A percentile compares a stretch with the other conserved stretches of the same genome.
These are phyloP conservation scores for Rhizophora mangle DNA, from an alignment of 345 rosid genomes.

Conservation along the genomic window DNA sequence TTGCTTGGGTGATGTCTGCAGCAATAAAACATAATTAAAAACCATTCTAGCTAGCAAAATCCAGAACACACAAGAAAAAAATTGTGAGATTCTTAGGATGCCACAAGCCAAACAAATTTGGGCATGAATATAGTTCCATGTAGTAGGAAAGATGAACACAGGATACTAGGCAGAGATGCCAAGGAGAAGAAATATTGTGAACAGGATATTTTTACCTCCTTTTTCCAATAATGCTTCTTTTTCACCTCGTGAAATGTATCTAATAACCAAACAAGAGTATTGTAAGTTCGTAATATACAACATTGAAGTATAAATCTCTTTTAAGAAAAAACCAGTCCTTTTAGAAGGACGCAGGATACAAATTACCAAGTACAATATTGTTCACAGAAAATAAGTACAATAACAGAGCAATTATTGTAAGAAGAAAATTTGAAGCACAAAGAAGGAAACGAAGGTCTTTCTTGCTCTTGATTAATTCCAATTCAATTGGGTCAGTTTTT, in stretches of 20 bases:
- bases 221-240: conserved; percentile 59
- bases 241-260: conserved; percentile 95
- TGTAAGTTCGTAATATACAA: background rate
- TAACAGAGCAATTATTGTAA: no score
- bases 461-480: no score
- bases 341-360: no score
- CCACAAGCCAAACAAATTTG: background rate
- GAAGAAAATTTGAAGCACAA: no score
- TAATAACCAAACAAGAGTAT: conserved; percentile 24
- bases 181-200: background rate
- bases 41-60: background rate
- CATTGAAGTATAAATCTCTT: no score
- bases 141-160: background rate
- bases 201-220: conserved; percentile 48
- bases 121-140: background rate
- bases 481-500: no score
- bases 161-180: background rate
- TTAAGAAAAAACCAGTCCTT: no score
- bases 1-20: conserved; percentile 43
- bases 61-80: background rate
- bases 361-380: no score
- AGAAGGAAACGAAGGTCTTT: no score
- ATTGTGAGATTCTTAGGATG: background rate
- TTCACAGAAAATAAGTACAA: no score
- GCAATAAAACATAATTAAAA: conserved; percentile 6